Base-by-base conservation (phyloP, 2,329 filamentous ascomycete genomes). In the Daldinia sp. region DNA sequence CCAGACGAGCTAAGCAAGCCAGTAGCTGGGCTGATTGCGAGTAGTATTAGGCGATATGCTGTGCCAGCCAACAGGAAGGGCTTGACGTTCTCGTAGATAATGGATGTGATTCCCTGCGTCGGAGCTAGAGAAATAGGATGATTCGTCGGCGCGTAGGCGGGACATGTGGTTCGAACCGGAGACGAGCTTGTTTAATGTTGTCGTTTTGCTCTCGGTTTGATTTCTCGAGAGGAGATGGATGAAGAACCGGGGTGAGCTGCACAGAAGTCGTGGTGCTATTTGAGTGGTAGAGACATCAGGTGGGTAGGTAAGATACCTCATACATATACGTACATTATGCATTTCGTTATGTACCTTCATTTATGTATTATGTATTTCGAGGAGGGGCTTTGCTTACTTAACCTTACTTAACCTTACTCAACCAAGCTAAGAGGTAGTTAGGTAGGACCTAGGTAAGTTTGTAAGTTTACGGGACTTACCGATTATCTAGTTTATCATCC, bases 191-290 rank as follows among this genome's bases (percentile, higher is more conserved):
- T 51, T 57, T n/a, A 55, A 59, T 63, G 59, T 35, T 66, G 41
- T 63, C 58, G 39, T 63, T 62, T 37, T 63, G 23, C 28, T 58
- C 37, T 57, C 53, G 59, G 64, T 69, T 69, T 69, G 67, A 41
- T 54, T 60, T 65, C 23, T 59, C 20, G 23, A 51, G 63, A 63
- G 54, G 54, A 60, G 33, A 61, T 64, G 64, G 56, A 48, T 57
- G 50, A 61, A 54, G 48, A 33, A 48, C 42, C 51, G 66, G 68
- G 65, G 60, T 64, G 61, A 71, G 60, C 73, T 76, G 74, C 74
- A 73, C 42, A 70, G 57, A 73, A 73, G 68, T 75, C 74, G 74
- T 76, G 74, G 72, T 75, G 71, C 62, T 67, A 67, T 73, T 74
- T 74, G 50, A 75, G 71, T 76, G 74, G 67, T 50, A 50, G 46